Evolutionary conservation across 768 basidiomycete genomes (phyloP).

Genomic region (Lepiota venenata): DNA sequence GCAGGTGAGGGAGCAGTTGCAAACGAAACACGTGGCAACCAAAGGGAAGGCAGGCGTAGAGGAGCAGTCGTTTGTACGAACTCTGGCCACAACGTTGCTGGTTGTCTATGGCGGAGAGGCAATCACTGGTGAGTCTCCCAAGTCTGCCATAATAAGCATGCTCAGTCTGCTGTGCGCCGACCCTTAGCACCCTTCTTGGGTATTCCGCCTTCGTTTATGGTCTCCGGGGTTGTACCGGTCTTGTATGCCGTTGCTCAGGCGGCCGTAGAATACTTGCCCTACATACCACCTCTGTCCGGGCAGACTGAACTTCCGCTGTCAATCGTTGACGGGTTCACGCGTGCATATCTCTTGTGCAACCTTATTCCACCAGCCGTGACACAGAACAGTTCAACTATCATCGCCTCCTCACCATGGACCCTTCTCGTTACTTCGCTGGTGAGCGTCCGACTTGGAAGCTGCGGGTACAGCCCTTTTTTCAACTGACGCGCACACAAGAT

Average conservation of each 20-base stretch:
- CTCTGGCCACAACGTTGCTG: constrained; percentile 51
- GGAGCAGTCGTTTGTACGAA: constrained; percentile 54
- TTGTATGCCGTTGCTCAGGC: constrained; percentile 63
- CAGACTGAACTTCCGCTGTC: constrained; percentile 69
- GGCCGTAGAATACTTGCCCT: constrained; percentile 57
- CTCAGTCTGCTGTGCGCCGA: neutral
- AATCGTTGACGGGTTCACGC: constrained; percentile 73
- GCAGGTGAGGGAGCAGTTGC: constrained; percentile 55
- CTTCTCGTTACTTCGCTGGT: constrained; percentile 73
- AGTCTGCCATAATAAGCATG: constrained; percentile 1
- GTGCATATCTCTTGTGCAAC: constrained; percentile 75
- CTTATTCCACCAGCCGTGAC: constrained; percentile 71
- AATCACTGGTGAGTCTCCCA: constrained; percentile 46
- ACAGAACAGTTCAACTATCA: constrained; percentile 40
- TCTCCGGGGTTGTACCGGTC: constrained; percentile 61
- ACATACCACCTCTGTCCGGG: constrained; percentile 46
- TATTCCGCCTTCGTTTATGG: constrained; percentile 73
- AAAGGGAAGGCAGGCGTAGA: constrained; percentile 38
- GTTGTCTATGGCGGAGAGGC: constrained; percentile 83
- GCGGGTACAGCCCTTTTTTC: neutral
- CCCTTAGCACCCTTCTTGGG: constrained; percentile 60
- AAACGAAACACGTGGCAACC: constrained; percentile 39
- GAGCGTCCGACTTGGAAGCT: constrained; percentile 22
- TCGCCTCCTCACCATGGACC: constrained; percentile 72
- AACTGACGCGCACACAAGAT: constrained; percentile 34